Evolutionary conservation across 2,329 filamentous ascomycete species (phyloP).

Genomic region (Fusarium protoensiforme): DNA sequence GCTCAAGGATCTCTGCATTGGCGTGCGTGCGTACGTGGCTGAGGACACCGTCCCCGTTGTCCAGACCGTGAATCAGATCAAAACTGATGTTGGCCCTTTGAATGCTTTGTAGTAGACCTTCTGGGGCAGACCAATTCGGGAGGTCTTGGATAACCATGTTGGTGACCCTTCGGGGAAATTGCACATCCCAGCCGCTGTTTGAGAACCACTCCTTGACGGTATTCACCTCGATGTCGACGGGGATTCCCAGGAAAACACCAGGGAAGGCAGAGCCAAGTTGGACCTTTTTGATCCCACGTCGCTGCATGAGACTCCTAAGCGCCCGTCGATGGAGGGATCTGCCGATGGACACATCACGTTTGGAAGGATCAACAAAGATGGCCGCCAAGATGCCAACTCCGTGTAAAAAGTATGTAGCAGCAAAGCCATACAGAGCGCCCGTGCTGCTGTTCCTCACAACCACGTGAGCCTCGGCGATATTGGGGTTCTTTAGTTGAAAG

Average conservation of each 20-base stretch:
- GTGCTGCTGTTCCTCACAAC: constrained; percentile 96
- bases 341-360: constrained; percentile 90
- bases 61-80: constrained; percentile 83
- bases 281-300: constrained; percentile 78
- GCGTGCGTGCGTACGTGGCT: constrained; percentile 79
- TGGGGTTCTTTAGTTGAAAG: constrained; percentile 77
- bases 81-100: constrained; percentile 80
- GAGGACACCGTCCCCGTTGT: constrained; percentile 79
- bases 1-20: constrained; percentile 80
- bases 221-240: constrained; percentile 61
- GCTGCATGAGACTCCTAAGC: constrained; percentile 77
- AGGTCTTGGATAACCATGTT: constrained; percentile 81
- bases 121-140: constrained; percentile 78
- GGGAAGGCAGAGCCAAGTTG: constrained; percentile 86
- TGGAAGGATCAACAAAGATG: constrained; percentile 88
- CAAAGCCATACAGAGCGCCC: constrained; percentile 90
- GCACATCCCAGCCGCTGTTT: constrained; percentile 87
- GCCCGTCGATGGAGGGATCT: constrained; percentile 89
- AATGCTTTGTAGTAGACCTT: constrained; percentile 79
- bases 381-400: constrained; percentile 81
- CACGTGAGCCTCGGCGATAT: constrained; percentile 85
- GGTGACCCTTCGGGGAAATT: constrained; percentile 65
- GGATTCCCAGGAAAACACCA: constrained; percentile 87
- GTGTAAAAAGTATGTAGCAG: constrained; percentile 84
- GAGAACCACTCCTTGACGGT: constrained; percentile 81